phyloP scores from a whole-genome alignment of 2,329 filamentous ascomycete species.

The Aspergillus oerlinghausenensis region DNA sequence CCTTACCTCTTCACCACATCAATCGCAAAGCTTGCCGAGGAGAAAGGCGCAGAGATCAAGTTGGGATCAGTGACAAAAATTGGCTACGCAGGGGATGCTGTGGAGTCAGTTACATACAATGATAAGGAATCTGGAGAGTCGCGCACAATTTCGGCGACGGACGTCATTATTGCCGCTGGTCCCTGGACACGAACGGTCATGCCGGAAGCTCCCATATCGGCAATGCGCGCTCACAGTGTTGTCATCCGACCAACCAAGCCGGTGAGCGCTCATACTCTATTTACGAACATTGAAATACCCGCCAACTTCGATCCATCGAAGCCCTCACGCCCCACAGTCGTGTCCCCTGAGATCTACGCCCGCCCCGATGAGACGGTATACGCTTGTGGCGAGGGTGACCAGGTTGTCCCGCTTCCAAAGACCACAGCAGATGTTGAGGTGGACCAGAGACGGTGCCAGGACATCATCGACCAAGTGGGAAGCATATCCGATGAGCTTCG shows the following conservation, averaged over 20 bases:
- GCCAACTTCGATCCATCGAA: conserved; percentile 50
- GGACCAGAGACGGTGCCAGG: conserved; percentile 73
- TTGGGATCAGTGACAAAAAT: conserved; percentile 67
- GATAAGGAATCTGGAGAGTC: conserved; percentile 48
- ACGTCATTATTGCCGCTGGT: conserved; percentile 57
- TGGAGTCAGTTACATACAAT: conserved; percentile 61
- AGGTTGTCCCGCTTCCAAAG: conserved; percentile 66
- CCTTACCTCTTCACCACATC: conserved; percentile 83
- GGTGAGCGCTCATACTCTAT: conserved; percentile 51
- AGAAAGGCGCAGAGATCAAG: conserved; percentile 64
- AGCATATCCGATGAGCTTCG: conserved; percentile 55
- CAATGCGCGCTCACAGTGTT: conserved; percentile 60
- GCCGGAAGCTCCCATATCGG: conserved; percentile 53
- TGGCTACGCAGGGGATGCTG: conserved; percentile 47
- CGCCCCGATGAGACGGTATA: conserved; percentile 86
- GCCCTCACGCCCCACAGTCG: conserved; percentile 55
- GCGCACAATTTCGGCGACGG: conserved; percentile 52
- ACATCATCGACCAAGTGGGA: conserved; percentile 73
- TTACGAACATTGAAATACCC: conserved; percentile 79
- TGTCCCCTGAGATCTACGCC: conserved; percentile 90
- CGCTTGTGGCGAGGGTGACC: conserved; percentile 87
- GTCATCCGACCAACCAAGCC: conserved; percentile 55
- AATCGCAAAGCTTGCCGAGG: conserved; percentile 71
- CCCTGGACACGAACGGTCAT: conserved; percentile 57
- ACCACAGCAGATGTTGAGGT: conserved; percentile 70